Conservation (phyloP, 2,329 filamentous ascomycete species). For the Ophiostoma sp. region DNA sequence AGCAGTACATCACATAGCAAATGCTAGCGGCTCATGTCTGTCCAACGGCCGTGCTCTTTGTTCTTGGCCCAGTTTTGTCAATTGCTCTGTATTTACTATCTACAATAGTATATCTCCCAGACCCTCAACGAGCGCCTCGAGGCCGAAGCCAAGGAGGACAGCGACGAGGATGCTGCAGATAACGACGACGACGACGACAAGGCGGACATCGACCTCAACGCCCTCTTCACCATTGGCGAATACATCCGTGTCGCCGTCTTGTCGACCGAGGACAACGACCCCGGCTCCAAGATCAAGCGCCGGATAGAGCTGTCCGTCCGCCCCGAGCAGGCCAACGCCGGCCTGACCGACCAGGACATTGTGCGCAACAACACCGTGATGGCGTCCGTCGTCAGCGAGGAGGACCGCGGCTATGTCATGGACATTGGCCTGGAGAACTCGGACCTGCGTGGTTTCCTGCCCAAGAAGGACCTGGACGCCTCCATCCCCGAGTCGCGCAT, state of each 20-base stretch:
- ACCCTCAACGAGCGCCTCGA: constrained; percentile 68
- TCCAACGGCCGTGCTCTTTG: not conserved
- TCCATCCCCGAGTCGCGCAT: constrained; percentile 57
- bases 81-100: not conserved
- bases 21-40: not conserved
- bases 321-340: constrained; percentile 71
- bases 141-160: constrained; percentile 44
- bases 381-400: constrained; percentile 83
- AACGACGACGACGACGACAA: constrained; percentile 13
- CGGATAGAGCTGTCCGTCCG: constrained; percentile 83
- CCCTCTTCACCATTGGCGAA: constrained; percentile 76
- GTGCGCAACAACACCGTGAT: constrained; percentile 74
- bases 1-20: not conserved
- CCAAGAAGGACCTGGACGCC: constrained; percentile 72
- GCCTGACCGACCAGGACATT: constrained; percentile 66
- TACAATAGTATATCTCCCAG: constrained; percentile 56
- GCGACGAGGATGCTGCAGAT: constrained; percentile 37
- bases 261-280: constrained; percentile 64
- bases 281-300: constrained; percentile 61
- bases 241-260: constrained; percentile 80
- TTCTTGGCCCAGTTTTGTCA: not conserved
- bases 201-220: constrained; percentile 65
- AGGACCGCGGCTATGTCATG: constrained; percentile 94
- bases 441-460: constrained; percentile 73
- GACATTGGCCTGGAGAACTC: constrained; percentile 70